A percentile compares a stretch with the other conserved stretches of the same genome.
Evolutionary conservation across 306 rosid genomes (phyloP).

Genomic region (Quercus glauca): DNA sequence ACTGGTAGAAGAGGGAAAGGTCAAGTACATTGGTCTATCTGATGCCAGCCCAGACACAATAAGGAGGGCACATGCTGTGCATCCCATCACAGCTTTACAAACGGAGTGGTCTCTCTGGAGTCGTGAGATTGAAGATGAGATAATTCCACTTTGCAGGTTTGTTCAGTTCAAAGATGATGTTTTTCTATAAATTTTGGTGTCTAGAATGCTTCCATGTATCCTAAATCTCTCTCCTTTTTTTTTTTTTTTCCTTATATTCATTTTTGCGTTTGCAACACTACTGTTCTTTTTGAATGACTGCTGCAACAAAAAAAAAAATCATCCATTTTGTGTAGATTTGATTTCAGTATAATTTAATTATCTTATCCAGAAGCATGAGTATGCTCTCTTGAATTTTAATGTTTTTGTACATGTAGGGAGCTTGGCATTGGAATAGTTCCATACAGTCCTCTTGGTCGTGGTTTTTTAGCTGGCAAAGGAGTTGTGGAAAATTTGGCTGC

Average conservation of each 20-base stretch:
- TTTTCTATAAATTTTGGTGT: neutral
- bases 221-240: too few relatives aligned
- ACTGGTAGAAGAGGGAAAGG: conserved; percentile 76
- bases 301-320: too few relatives aligned
- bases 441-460: conserved; percentile 80
- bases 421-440: conserved; percentile 82
- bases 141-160: conserved; percentile 74
- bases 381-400: neutral
- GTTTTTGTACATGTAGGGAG: conserved; percentile 43
- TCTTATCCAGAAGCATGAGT: too few relatives aligned
- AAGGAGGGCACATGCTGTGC: conserved; percentile 83
- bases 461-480: conserved; percentile 74
- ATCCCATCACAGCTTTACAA: conserved; percentile 72
- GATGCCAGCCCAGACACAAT: conserved; percentile 76
- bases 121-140: conserved; percentile 70
- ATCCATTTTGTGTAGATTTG: too few relatives aligned
- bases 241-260: too few relatives aligned
- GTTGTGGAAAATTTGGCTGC: conserved; percentile 47
- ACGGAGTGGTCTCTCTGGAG: conserved; percentile 84
- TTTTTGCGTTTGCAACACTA: too few relatives aligned
- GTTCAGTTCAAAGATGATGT: neutral
- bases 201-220: neutral
- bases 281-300: too few relatives aligned
- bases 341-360: too few relatives aligned
- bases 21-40: conserved; percentile 66